A percentile compares a stretch with the other conserved stretches of the same genome.
Evolutionary conservation across 495 filamentous ascomycete species (phyloP).

Genomic region (Penicillium longicatenatum): DNA sequence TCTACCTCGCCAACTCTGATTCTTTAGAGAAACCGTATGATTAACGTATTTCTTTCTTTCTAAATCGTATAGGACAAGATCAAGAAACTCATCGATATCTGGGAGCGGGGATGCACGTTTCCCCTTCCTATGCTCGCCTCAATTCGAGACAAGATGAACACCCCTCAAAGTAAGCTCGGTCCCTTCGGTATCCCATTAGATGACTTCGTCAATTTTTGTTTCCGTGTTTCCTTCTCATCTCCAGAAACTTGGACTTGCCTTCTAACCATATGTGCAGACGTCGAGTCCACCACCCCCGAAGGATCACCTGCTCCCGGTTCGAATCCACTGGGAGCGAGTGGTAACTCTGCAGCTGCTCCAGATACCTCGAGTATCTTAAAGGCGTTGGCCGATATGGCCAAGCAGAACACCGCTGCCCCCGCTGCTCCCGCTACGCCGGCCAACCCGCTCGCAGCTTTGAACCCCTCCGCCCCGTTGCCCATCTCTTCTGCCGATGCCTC

Average conservation of each 20-base stretch:
- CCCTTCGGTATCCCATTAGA: not conserved
- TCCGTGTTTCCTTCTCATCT: not conserved
- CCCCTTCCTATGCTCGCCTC: slow-evolving; percentile 75
- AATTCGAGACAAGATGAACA: slow-evolving; percentile 83
- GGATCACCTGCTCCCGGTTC: slow-evolving; percentile 72
- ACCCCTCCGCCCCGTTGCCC: slow-evolving; percentile 46
- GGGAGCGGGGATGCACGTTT: slow-evolving; percentile 94
- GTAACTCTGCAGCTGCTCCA: slow-evolving; percentile 39
- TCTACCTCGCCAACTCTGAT: slow-evolving; percentile 10
- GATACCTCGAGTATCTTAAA: slow-evolving; percentile 77
- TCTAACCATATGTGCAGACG: slow-evolving; percentile 44
- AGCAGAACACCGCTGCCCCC: slow-evolving; percentile 70
- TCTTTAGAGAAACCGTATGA: slow-evolving; percentile 40
- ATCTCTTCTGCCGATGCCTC: slow-evolving; percentile 49
- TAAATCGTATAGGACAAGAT: slow-evolving; percentile 83
- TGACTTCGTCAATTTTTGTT: not conserved
- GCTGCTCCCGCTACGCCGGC: slow-evolving; percentile 50
- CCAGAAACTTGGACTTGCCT: not conserved
- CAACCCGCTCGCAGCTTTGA: slow-evolving; percentile 59
- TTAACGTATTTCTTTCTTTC: slow-evolving; percentile 49
- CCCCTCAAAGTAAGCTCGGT: slow-evolving; percentile 62
- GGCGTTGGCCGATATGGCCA: slow-evolving; percentile 81
- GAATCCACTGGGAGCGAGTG: slow-evolving; percentile 39
- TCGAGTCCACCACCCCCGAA: slow-evolving; percentile 75
- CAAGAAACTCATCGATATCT: slow-evolving; percentile 93